Evolutionary conservation across 1,284 basidiomycete genomes (phyloP).

Genomic region (Hypsizygus ulmarius): DNA sequence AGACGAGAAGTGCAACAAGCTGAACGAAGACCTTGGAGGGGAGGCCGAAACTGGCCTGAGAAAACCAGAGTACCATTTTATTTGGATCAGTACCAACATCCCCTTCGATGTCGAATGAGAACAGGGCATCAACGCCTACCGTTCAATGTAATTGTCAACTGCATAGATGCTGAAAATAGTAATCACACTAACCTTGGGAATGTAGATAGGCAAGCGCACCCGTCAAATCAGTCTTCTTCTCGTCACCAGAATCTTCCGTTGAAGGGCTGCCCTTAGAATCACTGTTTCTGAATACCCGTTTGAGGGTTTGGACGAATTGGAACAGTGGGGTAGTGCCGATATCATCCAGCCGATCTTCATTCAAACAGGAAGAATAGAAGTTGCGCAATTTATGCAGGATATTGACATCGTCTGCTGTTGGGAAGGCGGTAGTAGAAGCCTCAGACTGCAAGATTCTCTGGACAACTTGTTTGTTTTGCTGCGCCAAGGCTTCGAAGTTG

Average conservation of each 20-base stretch:
- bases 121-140: conserved; percentile 74
- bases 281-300: conserved; percentile 55
- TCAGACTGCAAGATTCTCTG: conserved; percentile 54
- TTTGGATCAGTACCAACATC: conserved; percentile 91
- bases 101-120: conserved; percentile 81
- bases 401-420: conserved; percentile 53
- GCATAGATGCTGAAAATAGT: not conserved
- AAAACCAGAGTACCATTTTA: conserved; percentile 82
- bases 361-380: conserved; percentile 83
- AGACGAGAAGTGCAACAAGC: not conserved
- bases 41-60: conserved; percentile 81
- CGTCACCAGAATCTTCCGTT: conserved; percentile 14
- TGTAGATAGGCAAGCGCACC: conserved; percentile 86
- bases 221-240: conserved; percentile 55
- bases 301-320: conserved; percentile 55
- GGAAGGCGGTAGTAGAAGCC: conserved; percentile 20
- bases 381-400: conserved; percentile 79
- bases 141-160: not conserved
- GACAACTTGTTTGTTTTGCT: conserved; percentile 65
- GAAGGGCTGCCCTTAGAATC: conserved; percentile 35
- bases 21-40: conserved; percentile 70
- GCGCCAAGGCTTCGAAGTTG: conserved; percentile 57
- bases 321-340: conserved; percentile 63
- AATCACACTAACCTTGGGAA: conserved; percentile 59
- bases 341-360: conserved; percentile 65